Base-by-base conservation (phyloP, 2,329 filamentous ascomycete species). In the Clonostachys rosea region DNA sequence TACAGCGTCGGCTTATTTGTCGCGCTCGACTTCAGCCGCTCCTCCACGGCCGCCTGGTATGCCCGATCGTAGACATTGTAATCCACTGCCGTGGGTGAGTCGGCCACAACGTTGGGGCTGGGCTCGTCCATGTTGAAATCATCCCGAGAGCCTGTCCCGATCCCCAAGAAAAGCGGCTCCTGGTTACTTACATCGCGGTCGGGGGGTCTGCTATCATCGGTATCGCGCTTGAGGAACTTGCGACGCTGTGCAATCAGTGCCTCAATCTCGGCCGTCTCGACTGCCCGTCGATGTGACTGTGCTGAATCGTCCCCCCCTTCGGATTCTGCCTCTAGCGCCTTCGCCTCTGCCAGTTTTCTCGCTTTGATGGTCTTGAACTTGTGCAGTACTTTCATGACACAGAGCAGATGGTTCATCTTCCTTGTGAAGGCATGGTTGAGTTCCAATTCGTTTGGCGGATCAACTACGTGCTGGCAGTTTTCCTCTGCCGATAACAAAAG, bases 41-140 rank as follows among this genome's bases (percentile, higher is more conserved):
- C 79, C 30, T 94, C 80, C 67, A 96, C 89, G 50, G 87, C 81
- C 17, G 61, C 60, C 59, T 89, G 83, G 62, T 95, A 96, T 1
- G 92, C 92, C 1, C 79, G 82, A 63, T 95, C 89, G 63, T 96
- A 96, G 49, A 97, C 86, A 59, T 94, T 84, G 56, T 89, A 89
- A 50, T 95, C 90, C 6, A 89, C 87, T 2, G 85, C 86, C 0
- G 86, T 86, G 4, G 92, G 92, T 2, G 89, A 95, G 65, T 96
- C 91, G 33, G 88, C 89, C 39, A 96, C 84, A 5, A 86, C 63
- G 4, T 39, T 8, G 14, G 36, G 14, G 18, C 76, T 65, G 4
- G 66, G 65, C 20, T 66, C 61, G 47, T 69, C 65, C 39, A 59
- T 62, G 42, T 62, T 58, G 54, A 73, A 74, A 16, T 71, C 71